A percentile compares a stretch with the other conserved stretches of the same genome.
Conservation (phyloP, 2,329 filamentous ascomycete species). For the Aspergillus nomiae region DNA sequence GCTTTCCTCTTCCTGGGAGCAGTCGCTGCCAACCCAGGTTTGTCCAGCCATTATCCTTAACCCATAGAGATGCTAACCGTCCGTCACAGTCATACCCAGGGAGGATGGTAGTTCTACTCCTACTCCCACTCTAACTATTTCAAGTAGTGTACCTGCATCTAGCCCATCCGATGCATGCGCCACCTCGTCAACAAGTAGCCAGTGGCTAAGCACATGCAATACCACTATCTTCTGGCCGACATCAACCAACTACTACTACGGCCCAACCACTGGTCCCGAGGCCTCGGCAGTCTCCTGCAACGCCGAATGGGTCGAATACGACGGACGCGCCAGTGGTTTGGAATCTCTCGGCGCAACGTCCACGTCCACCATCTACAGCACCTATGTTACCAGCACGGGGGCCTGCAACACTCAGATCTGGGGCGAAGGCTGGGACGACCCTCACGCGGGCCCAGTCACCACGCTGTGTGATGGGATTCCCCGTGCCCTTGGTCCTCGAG, state of each 20-base stretch:
- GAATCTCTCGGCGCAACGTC: constrained; percentile 20
- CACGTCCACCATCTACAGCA: constrained; percentile 12
- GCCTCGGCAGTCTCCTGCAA: constrained; percentile 24
- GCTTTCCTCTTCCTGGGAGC: not conserved
- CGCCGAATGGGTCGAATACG: constrained; percentile 23
- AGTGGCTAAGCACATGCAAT: constrained; percentile 33
- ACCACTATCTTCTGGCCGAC: constrained; percentile 28
- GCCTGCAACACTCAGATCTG: constrained; percentile 19
- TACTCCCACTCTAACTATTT: not conserved
- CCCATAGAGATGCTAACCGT: not conserved
- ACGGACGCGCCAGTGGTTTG: constrained; percentile 16
- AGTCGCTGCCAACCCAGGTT: not conserved
- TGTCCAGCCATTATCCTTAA: not conserved
- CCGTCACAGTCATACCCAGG: not conserved
- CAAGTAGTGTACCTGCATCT: not conserved
- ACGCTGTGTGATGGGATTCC: constrained; percentile 25
- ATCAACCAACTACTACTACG: constrained; percentile 27
- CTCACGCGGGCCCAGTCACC: constrained; percentile 23
- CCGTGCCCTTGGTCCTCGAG: constrained; percentile 22
- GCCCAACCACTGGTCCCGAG: constrained; percentile 22
- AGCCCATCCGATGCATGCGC: not conserved
- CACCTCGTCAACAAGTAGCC: constrained; percentile 18
- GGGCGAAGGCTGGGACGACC: constrained; percentile 15
- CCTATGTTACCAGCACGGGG: constrained; percentile 21
- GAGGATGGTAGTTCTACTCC: not conserved